These are phyloP conservation scores for Coemansia sp. DNA, from an alignment of 192 early-diverging fungal species.

Conservation along the genomic window DNA sequence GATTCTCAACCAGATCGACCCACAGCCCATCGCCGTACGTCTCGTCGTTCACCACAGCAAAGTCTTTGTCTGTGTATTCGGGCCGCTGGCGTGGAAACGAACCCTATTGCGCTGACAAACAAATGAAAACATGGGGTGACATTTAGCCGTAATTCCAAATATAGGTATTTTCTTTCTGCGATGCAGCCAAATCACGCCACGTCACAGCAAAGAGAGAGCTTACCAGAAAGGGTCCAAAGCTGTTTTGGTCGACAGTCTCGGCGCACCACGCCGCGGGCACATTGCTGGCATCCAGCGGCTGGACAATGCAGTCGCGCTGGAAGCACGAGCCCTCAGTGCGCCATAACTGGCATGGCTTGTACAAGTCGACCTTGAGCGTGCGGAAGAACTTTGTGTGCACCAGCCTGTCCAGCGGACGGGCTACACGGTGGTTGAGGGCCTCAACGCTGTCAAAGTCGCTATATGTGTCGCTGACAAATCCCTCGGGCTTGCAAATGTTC, in stretches of 20 bases:
- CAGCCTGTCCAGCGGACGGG: slow-evolving; percentile 69
- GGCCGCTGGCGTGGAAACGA: slow-evolving; percentile 46
- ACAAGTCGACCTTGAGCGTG: slow-evolving; percentile 87
- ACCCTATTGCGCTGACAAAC: slow-evolving; percentile 13
- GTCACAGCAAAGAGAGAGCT: slow-evolving; percentile 24
- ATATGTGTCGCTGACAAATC: slow-evolving; percentile 48
- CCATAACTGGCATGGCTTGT: slow-evolving; percentile 91
- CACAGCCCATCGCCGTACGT: slow-evolving; percentile 69
- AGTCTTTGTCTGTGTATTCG: slow-evolving; percentile 76
- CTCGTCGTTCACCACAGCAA: slow-evolving; percentile 87
- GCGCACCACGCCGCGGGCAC: slow-evolving; percentile 58
- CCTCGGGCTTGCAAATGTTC: slow-evolving; percentile 59
- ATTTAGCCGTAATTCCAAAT: slow-evolving; percentile 15
- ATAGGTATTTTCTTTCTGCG: not conserved
- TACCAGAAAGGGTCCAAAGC: slow-evolving; percentile 62
- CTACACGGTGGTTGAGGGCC: slow-evolving; percentile 71
- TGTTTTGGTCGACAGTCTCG: slow-evolving; percentile 69
- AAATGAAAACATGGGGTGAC: not conserved
- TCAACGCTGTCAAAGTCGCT: slow-evolving; percentile 75
- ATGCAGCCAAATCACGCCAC: slow-evolving; percentile 18
- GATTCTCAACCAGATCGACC: slow-evolving; percentile 88
- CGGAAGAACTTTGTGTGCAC: slow-evolving; percentile 85
- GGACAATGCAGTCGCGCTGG: slow-evolving; percentile 81
- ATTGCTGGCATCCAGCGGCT: slow-evolving; percentile 71
- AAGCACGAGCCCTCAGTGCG: slow-evolving; percentile 77